Evolutionary conservation across 2,329 filamentous ascomycete species (phyloP).

Genomic region (Ceratocystis destructans): DNA sequence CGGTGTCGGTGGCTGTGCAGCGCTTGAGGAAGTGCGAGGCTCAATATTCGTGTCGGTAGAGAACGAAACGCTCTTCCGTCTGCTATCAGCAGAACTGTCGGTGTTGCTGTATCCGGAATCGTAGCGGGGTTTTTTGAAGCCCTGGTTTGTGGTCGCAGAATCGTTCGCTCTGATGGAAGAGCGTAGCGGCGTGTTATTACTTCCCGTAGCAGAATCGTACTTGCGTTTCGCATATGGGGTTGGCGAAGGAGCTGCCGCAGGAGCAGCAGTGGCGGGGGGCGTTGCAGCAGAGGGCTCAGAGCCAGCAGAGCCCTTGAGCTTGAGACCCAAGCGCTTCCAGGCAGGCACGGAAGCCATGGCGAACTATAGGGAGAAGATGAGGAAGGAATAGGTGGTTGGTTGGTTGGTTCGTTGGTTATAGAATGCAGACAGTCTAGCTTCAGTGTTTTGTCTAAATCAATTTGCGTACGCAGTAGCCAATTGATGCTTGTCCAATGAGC

Average conservation of each 20-base stretch:
- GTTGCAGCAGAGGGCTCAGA: slow-evolving; percentile 22
- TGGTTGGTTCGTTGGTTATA: neutral
- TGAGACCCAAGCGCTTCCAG: slow-evolving; percentile 50
- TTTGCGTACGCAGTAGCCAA: neutral
- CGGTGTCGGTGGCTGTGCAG: slow-evolving; percentile 20
- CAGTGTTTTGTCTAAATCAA: neutral
- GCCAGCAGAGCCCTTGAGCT: slow-evolving; percentile 36
- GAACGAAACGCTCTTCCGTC: slow-evolving; percentile 38
- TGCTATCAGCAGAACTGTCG: slow-evolving; percentile 22
- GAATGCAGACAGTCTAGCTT: neutral
- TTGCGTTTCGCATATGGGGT: slow-evolving; percentile 28
- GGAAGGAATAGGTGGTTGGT: neutral
- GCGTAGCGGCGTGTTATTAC: slow-evolving; percentile 13
- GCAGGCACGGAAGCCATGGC: slow-evolving; percentile 38
- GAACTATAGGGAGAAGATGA: slow-evolving; percentile 25
- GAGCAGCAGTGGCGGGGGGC: neutral
- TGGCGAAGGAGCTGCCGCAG: neutral
- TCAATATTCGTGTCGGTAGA: slow-evolving; percentile 30
- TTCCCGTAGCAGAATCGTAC: slow-evolving; percentile 17
- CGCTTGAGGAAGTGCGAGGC: slow-evolving; percentile 20
- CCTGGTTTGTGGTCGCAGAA: slow-evolving; percentile 20
- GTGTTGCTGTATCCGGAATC: slow-evolving; percentile 18
- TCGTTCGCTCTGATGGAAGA: slow-evolving; percentile 19
- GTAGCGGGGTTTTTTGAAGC: slow-evolving; percentile 25
- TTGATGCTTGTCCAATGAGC: neutral